phyloP scores from a whole-genome alignment of 108 stramenopile genomes.

The Parietichytrium sp. region DNA sequence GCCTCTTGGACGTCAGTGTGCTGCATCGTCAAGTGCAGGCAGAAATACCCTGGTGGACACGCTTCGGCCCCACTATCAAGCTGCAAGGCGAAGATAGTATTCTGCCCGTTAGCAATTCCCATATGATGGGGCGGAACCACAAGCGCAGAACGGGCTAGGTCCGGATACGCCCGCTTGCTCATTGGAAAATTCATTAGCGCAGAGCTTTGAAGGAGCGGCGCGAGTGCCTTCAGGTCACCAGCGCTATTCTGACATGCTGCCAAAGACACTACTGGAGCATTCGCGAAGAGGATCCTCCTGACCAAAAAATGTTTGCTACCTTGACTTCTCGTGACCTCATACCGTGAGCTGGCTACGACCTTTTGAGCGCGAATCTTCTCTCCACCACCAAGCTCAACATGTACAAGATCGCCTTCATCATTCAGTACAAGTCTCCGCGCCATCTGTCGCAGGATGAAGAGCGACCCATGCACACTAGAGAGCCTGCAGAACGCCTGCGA shows the following conservation, averaged over 20 bases:
- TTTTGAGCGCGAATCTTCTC: background rate
- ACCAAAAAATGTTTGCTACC: no score
- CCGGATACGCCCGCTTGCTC: background rate
- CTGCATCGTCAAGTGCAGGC: background rate
- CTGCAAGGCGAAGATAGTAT: background rate
- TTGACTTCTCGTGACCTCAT: no score
- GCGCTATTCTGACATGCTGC: background rate
- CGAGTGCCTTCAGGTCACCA: background rate
- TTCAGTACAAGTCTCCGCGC: background rate
- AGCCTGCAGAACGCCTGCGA: conserved; percentile 48
- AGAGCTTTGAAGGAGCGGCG: background rate
- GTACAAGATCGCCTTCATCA: background rate
- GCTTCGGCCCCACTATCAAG: conserved; percentile 8
- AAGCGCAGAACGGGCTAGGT: background rate
- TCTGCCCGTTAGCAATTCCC: background rate
- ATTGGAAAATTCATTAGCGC: background rate
- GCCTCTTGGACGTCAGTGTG: background rate
- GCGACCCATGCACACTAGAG: conserved; percentile 42
- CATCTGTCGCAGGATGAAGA: conserved; percentile 40
- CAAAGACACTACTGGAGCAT: background rate
- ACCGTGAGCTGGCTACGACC: no score
- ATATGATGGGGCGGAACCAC: background rate
- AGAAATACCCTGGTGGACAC: background rate
- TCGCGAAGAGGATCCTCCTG: background rate
- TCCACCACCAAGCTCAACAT: background rate